Percentiles rank a stretch among this genome's conserved stretches.
phyloP scores from a whole-genome alignment of 345 rosid species.

The Syzygium oleosum region DNA sequence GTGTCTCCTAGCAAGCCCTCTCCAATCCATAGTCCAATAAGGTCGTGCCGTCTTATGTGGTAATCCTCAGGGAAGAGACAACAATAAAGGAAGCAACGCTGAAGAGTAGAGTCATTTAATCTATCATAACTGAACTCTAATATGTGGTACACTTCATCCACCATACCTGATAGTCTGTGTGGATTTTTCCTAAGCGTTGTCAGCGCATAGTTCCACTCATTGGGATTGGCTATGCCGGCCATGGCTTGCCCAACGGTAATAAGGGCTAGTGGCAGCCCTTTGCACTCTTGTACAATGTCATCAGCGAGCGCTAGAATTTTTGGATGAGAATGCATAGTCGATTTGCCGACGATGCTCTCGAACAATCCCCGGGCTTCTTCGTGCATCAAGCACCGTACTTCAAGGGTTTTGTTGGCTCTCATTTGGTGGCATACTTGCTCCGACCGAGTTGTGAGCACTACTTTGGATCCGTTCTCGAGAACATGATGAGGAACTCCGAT shows the following conservation, averaged over 20 bases:
- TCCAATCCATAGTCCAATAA: conserved; percentile 16
- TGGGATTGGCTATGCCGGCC: background rate
- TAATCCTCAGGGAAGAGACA: conserved; percentile 9
- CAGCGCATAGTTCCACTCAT: conserved; percentile 3
- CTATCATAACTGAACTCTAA: conserved; percentile 11
- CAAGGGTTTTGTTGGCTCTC: fast-evolving
- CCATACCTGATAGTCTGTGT: background rate
- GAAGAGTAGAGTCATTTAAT: background rate
- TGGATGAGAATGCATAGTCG: background rate
- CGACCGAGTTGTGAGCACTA: conserved; percentile 7
- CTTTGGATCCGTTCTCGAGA: background rate
- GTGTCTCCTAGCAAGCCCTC: conserved; percentile 9
- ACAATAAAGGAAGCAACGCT: conserved; percentile 6
- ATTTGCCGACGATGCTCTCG: background rate
- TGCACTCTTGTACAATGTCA: background rate
- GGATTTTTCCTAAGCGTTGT: background rate
- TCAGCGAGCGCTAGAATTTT: background rate
- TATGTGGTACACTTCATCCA: background rate
- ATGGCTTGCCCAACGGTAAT: conserved; percentile 2
- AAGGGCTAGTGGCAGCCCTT: conserved; percentile 18
- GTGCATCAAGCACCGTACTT: background rate
- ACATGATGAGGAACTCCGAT: background rate
- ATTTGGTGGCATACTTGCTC: background rate
- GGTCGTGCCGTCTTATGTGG: background rate
- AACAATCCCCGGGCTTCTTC: conserved; percentile 8